Evolutionary conservation across 495 filamentous ascomycete genomes (phyloP).

Genomic region (Annulohypoxylon maeteangense): DNA sequence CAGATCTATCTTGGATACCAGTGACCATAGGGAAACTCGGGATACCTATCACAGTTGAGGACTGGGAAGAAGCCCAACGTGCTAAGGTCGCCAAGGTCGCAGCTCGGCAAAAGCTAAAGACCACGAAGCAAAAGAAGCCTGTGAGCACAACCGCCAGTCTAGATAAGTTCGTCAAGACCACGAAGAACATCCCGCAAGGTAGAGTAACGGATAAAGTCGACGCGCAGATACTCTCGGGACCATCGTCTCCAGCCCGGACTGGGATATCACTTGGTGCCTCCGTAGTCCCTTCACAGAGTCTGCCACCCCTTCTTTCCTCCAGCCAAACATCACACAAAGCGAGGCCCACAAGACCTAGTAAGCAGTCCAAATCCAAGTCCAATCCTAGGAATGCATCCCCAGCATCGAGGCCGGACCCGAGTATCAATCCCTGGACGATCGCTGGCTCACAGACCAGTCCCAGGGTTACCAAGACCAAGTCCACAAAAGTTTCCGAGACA

Average conservation of each 20-base stretch:
- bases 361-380: slow-evolving; percentile 46
- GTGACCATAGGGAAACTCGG: slow-evolving; percentile 76
- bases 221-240: neutral
- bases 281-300: slow-evolving; percentile 10
- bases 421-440: slow-evolving; percentile 57
- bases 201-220: slow-evolving; percentile 10
- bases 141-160: slow-evolving; percentile 44
- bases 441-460: slow-evolving; percentile 53
- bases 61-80: slow-evolving; percentile 75
- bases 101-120: slow-evolving; percentile 43
- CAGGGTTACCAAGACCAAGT: slow-evolving; percentile 43
- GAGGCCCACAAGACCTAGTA: slow-evolving; percentile 45
- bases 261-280: slow-evolving; percentile 5
- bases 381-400: slow-evolving; percentile 34
- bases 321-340: slow-evolving; percentile 29
- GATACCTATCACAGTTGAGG: slow-evolving; percentile 75
- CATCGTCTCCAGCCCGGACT: slow-evolving; percentile 3
- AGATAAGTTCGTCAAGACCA: slow-evolving; percentile 54
- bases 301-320: slow-evolving; percentile 4
- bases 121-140: slow-evolving; percentile 44
- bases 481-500: slow-evolving; percentile 43
- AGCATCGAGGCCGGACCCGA: slow-evolving; percentile 38
- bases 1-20: slow-evolving; percentile 78
- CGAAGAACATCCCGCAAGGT: slow-evolving; percentile 44
- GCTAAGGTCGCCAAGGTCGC: slow-evolving; percentile 59